phyloP scores from a whole-genome alignment of 1,139 yeast species.

The Ogataea hybrid region DNA sequence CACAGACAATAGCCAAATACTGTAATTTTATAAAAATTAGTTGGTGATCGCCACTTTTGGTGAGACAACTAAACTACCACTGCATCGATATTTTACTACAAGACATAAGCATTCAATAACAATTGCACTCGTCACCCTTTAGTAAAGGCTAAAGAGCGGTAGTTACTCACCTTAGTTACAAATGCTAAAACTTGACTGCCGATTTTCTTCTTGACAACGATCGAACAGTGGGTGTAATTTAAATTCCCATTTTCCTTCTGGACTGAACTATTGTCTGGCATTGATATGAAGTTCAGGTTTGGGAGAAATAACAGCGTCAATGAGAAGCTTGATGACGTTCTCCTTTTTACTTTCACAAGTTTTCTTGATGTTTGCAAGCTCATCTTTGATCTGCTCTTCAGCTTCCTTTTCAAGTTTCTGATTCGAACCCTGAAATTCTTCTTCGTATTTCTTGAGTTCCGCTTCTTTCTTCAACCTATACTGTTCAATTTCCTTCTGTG shows the following conservation, averaged over 20 bases:
- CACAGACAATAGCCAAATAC: background rate
- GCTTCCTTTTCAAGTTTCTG: constrained; percentile 53
- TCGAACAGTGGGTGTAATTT: no score
- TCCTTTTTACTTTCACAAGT: constrained; percentile 62
- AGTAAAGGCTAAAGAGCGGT: no score
- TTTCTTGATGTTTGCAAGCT: constrained; percentile 48
- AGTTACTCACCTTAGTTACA: no score
- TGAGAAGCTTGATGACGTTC: constrained; percentile 70
- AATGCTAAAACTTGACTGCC: no score
- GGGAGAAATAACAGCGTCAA: constrained; percentile 78
- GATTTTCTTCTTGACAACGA: no score
- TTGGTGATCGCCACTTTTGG: no score
- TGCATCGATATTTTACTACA: no score
- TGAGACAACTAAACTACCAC: no score
- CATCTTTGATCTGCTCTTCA: constrained; percentile 37
- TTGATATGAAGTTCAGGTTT: constrained; percentile 80
- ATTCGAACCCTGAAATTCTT: constrained; percentile 56
- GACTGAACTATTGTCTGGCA: constrained; percentile 39
- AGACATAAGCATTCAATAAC: no score
- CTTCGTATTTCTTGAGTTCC: constrained; percentile 73
- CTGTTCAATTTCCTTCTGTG: constrained; percentile 82
- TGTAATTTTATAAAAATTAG: background rate
- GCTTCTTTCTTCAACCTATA: constrained; percentile 83
- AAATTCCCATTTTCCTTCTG: background rate
- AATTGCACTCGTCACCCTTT: no score